These are phyloP conservation scores for Beauveria varroae DNA, from an alignment of 2,329 filamentous ascomycete species.

Conservation along the genomic window DNA sequence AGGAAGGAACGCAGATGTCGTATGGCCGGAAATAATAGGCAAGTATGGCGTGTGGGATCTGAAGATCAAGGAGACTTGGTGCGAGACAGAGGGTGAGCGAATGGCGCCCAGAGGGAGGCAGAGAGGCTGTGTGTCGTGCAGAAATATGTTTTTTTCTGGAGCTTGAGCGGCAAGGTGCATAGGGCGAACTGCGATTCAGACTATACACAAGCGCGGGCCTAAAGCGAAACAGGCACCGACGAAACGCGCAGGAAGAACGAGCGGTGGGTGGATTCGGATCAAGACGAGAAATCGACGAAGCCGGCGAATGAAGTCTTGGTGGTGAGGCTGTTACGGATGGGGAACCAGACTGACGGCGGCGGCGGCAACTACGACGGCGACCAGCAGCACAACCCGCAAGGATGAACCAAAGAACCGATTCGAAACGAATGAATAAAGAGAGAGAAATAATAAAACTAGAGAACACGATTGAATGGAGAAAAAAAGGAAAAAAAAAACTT, in stretches of 20 bases:
- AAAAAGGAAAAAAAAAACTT: not conserved
- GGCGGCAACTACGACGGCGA: not conserved
- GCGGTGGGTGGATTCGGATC: not conserved
- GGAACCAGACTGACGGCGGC: not conserved
- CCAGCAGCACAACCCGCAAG: not conserved
- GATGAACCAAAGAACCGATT: not conserved
- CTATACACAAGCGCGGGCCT: conserved; percentile 6
- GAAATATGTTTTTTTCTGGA: conserved; percentile 8
- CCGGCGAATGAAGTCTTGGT: not conserved
- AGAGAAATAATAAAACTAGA: not conserved
- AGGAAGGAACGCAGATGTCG: not conserved
- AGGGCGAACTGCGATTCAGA: not conserved
- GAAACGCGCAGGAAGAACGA: not conserved
- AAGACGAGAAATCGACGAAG: not conserved
- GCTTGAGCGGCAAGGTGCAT: not conserved
- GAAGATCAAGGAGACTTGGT: not conserved
- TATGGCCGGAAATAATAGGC: not conserved
- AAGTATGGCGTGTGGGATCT: not conserved
- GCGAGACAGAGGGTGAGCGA: not conserved
- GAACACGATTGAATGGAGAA: not conserved
- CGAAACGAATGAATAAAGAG: not conserved
- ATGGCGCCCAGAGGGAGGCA: not conserved
- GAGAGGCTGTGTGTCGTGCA: conserved; percentile 5
- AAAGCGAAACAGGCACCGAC: conserved; percentile 1
- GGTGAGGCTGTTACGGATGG: conserved; percentile 1